These are phyloP conservation scores for Modicella reniformis DNA, from an alignment of 371 early-diverging fungal species.

Conservation along the genomic window DNA sequence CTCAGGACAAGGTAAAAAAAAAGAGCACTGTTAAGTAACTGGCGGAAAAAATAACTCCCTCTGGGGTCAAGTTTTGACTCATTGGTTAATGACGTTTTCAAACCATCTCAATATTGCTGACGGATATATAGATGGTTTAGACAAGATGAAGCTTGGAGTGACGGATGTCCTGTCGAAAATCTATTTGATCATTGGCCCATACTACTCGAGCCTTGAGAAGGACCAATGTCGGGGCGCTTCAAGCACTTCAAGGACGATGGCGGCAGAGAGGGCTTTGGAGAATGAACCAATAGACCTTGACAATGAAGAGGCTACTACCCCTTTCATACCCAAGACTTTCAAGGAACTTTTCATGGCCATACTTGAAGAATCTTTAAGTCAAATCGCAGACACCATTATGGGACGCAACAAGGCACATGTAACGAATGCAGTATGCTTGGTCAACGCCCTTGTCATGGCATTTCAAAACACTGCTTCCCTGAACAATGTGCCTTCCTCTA, in stretches of 20 bases:
- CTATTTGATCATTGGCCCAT: slow-evolving; percentile 10
- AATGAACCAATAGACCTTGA: not conserved
- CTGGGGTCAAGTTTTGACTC: not conserved
- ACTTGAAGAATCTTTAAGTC: not conserved
- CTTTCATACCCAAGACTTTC: slow-evolving; percentile 1
- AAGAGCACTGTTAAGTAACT: not conserved
- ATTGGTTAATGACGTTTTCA: not conserved
- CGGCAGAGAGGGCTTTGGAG: not conserved
- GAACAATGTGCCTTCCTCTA: not conserved
- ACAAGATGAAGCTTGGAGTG: slow-evolving; percentile 25
- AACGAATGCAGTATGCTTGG: not conserved
- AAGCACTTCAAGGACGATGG: not conserved
- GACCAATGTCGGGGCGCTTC: not conserved
- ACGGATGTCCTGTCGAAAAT: slow-evolving; percentile 21
- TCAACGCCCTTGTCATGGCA: slow-evolving; percentile 12
- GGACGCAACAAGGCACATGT: not conserved
- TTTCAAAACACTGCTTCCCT: not conserved
- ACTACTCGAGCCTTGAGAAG: not conserved
- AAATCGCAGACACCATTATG: not conserved
- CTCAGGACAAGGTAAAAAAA: not conserved
- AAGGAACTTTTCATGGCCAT: slow-evolving; percentile 12
- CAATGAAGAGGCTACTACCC: not conserved
- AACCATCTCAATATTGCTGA: not conserved
- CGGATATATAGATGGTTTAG: slow-evolving; percentile 4
- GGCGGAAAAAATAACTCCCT: too few species aligned